Conservation (phyloP, 1,139 yeast species). For the Lodderomyces margitis region DNA sequence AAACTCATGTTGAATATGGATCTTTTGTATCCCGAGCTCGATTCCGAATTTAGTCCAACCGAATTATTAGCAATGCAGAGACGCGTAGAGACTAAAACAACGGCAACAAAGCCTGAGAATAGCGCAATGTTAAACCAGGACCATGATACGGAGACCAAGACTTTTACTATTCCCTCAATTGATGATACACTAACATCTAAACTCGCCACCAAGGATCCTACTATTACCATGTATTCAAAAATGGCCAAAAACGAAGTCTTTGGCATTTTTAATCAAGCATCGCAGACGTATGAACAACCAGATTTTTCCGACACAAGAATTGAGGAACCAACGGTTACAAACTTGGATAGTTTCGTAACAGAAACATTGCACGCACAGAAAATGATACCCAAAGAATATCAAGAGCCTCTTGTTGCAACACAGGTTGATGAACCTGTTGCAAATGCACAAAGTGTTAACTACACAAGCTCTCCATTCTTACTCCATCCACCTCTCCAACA, state of each 20-base stretch:
- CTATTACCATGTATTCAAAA: conserved; percentile 73
- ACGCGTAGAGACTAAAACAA: neutral
- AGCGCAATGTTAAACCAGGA: conserved; percentile 10
- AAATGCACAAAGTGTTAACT: conserved; percentile 1
- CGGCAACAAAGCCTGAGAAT: neutral
- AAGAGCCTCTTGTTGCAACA: conserved; percentile 7
- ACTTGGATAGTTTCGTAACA: conserved; percentile 52
- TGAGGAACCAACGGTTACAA: conserved; percentile 32
- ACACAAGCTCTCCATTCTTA: conserved; percentile 44
- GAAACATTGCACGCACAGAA: conserved; percentile 38
- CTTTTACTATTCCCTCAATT: conserved; percentile 36
- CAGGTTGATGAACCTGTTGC: conserved; percentile 5
- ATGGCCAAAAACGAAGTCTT: conserved; percentile 75
- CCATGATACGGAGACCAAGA: conserved; percentile 15
- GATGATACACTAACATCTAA: conserved; percentile 16
- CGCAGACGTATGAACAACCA: conserved; percentile 31
- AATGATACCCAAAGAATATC: conserved; percentile 19
- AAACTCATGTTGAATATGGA: conserved; percentile 61
- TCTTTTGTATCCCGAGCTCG: conserved; percentile 39
- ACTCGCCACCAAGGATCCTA: conserved; percentile 55
- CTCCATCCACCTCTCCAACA: conserved; percentile 2
- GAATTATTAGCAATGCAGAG: conserved; percentile 44
- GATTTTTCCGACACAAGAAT: conserved; percentile 29
- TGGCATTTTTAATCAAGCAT: conserved; percentile 72
- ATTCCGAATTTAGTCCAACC: conserved; percentile 50